Evolutionary conservation across 2,329 filamentous ascomycete genomes (phyloP).

Genomic region (Scorias spongiosa): DNA sequence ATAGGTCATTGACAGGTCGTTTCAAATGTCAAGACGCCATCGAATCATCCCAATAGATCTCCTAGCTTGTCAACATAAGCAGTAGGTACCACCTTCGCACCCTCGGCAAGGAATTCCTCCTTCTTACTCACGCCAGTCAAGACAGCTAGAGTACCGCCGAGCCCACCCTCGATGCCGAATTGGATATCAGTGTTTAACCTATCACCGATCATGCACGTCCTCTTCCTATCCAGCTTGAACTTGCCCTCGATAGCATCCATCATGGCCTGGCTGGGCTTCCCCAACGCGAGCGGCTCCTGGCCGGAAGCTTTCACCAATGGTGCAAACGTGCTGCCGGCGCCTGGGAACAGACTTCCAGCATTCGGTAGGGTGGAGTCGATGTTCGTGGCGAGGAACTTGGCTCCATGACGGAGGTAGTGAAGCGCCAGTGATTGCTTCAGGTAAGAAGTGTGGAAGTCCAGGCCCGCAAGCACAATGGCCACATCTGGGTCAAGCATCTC

Average conservation of each 20-base stretch:
- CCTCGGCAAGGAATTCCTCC: constrained; percentile 61
- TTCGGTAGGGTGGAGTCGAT: constrained; percentile 79
- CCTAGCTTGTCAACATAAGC: constrained; percentile 76
- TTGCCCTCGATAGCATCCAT: constrained; percentile 98
- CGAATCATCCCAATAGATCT: constrained; percentile 42
- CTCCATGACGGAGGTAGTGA: constrained; percentile 72
- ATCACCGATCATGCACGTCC: constrained; percentile 93
- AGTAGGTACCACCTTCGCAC: constrained; percentile 54
- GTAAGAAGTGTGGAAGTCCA: constrained; percentile 94
- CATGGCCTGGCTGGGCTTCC: constrained; percentile 97
- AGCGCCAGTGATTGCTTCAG: constrained; percentile 73
- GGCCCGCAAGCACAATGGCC: constrained; percentile 71
- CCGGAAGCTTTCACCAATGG: constrained; percentile 52
- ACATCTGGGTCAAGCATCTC: constrained; percentile 73
- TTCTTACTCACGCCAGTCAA: constrained; percentile 80
- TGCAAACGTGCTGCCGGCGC: constrained; percentile 68
- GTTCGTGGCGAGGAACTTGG: constrained; percentile 84
- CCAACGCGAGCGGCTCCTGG: constrained; percentile 59
- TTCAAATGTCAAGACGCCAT: not conserved
- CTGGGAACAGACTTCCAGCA: constrained; percentile 72
- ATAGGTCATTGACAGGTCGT: too few relatives aligned
- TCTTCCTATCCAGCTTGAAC: constrained; percentile 69
- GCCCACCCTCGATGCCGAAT: constrained; percentile 78
- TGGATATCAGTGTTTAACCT: constrained; percentile 88
- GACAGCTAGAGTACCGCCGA: constrained; percentile 84